Evolutionary conservation across 495 filamentous ascomycete species (phyloP).

Genomic region (Aspergillus biplanus): DNA sequence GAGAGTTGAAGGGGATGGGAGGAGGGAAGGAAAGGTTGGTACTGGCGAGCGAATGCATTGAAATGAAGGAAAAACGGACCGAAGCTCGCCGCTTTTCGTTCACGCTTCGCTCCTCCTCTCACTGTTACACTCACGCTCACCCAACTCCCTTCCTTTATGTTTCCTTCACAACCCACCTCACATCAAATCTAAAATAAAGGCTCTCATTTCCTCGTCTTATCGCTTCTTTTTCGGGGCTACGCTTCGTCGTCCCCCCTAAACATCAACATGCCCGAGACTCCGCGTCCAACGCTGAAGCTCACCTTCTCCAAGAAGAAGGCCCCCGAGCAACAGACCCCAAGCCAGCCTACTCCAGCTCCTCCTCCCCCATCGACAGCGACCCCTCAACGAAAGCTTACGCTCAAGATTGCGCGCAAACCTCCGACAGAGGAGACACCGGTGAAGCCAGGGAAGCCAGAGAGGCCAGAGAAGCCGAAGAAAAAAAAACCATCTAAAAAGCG

Average conservation of each 20-base stretch:
- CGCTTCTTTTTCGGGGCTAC: slow-evolving; percentile 3
- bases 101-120: slow-evolving; percentile 2
- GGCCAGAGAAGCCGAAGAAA: slow-evolving; percentile 43
- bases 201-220: neutral
- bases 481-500: slow-evolving; percentile 55
- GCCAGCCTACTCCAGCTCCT: slow-evolving; percentile 17
- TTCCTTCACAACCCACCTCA: slow-evolving; percentile 7
- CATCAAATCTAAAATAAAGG: slow-evolving; percentile 3
- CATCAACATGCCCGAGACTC: slow-evolving; percentile 37
- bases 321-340: slow-evolving; percentile 33
- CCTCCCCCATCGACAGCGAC: slow-evolving; percentile 34
- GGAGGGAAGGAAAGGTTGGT: neutral
- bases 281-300: slow-evolving; percentile 54
- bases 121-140: neutral
- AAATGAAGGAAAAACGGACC: slow-evolving; percentile 13
- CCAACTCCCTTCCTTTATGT: neutral
- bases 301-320: slow-evolving; percentile 49
- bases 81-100: slow-evolving; percentile 7
- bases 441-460: slow-evolving; percentile 44
- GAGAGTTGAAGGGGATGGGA: neutral
- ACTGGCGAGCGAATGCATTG: slow-evolving; percentile 5
- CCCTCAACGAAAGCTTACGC: slow-evolving; percentile 50
- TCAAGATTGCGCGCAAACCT: slow-evolving; percentile 53
- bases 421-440: slow-evolving; percentile 32
- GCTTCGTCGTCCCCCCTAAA: neutral